Evolutionary conservation across 1,284 basidiomycete genomes (phyloP).

Genomic region (Cutaneotrichosporon curvatum): DNA sequence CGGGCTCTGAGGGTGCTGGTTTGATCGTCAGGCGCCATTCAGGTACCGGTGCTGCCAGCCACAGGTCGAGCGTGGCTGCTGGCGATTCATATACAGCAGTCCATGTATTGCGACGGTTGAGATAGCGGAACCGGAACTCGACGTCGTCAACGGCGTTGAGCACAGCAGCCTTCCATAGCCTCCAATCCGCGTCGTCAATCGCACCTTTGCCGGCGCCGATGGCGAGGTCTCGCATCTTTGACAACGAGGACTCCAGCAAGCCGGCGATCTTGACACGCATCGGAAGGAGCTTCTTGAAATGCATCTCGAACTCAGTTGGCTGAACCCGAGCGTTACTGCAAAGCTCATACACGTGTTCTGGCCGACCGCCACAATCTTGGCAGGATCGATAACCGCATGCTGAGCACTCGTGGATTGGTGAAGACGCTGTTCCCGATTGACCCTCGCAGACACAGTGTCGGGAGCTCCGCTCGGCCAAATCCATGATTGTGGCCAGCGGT

Average conservation of each 20-base stretch:
- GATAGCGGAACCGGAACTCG: slow-evolving; percentile 75
- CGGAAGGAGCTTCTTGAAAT: slow-evolving; percentile 72
- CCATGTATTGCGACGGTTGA: slow-evolving; percentile 84
- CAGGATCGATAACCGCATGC: slow-evolving; percentile 77
- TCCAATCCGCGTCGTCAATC: slow-evolving; percentile 54
- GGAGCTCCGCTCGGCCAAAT: slow-evolving; percentile 61
- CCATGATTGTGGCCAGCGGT: slow-evolving; percentile 57
- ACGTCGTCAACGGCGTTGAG: slow-evolving; percentile 53
- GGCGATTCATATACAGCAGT: slow-evolving; percentile 69
- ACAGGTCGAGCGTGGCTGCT: slow-evolving; percentile 64
- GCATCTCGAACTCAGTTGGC: slow-evolving; percentile 65
- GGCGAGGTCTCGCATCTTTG: background rate
- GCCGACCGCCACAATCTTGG: slow-evolving; percentile 77
- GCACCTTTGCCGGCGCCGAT: slow-evolving; percentile 17
- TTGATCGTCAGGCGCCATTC: slow-evolving; percentile 81
- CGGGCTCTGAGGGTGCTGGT: slow-evolving; percentile 61
- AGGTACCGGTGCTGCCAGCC: slow-evolving; percentile 65
- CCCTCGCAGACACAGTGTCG: slow-evolving; percentile 87
- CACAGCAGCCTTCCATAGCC: slow-evolving; percentile 62
- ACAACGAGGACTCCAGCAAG: slow-evolving; percentile 51
- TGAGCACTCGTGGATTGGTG: slow-evolving; percentile 62
- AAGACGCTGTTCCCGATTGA: slow-evolving; percentile 64
- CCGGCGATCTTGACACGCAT: slow-evolving; percentile 69
- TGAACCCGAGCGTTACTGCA: slow-evolving; percentile 46
- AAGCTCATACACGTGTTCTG: slow-evolving; percentile 65